Base-by-base conservation (phyloP, 2,329 filamentous ascomycete genomes). In the Cordyceps javanica region DNA sequence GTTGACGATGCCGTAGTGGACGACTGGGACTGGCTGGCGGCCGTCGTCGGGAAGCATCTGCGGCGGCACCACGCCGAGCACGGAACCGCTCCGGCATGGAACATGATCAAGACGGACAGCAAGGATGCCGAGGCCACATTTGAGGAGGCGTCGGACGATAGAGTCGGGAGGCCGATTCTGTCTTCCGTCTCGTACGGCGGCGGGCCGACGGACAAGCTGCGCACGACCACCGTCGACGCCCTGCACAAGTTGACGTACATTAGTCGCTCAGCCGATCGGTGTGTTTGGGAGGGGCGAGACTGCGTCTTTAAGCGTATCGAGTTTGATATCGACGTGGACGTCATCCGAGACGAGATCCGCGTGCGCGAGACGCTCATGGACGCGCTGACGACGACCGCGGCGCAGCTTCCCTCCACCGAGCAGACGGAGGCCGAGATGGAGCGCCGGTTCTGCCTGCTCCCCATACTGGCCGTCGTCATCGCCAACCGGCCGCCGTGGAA, bases 291-390 rank as follows among this genome's bases (percentile, higher is more conserved):
- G 39, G 49, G 36, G 32, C 49, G 52, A 32, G 49, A 58, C 28
- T 62, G 60, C 34, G 60, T 63, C 38, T 64, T 64, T 48, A 63
- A 64, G 52, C 60, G 61, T n/a, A 64, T 64, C 50, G 62, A 63
- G 39, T 64, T 63, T 42, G 58, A 60, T 41, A 49, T 53, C 32
- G 60, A 64, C 41, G 39, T 61, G 26, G 44, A 56, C 10, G 41
- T 55, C 6, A 52, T 62, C 21, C 41, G 61, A 39, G 45, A 34
- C 8, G 62, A 62, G 52, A 63, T 64, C 14, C 59, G 49, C 21
- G 45, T 55, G 13, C 56, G 61, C 30, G 60, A 64, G 38, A 55
- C 42, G 23, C 30, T 32, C 6, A 13, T 36, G 10, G 34, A 36
- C 16, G 8, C 34, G 16, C 3, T n/a, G 23, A n/a, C n/a, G n/a